Evolutionary conservation across 352 stramenopile genomes (phyloP).

Genomic region (Thalassiosira ordinaria): DNA sequence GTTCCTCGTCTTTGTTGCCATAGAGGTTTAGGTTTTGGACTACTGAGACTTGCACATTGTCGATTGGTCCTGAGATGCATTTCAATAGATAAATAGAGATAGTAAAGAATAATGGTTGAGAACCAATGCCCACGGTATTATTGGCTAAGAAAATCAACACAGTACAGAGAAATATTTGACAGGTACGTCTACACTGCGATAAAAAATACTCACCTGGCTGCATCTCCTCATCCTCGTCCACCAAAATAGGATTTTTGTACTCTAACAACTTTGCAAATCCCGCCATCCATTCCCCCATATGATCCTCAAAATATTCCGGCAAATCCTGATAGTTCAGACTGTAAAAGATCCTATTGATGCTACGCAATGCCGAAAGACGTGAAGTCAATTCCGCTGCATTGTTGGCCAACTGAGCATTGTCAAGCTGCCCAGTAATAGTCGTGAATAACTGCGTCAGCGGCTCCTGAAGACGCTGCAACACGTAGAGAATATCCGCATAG

Average conservation of each 20-base stretch:
- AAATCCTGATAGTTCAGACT: conserved; percentile 98
- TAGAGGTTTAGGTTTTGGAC: conserved; percentile 98
- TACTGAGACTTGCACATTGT: conserved; percentile 93
- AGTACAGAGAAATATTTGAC: too few species aligned
- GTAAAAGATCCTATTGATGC: conserved; percentile 97
- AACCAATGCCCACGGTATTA: too few species aligned
- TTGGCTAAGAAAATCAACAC: too few species aligned
- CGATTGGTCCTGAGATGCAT: conserved; percentile 88
- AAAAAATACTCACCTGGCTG: conserved; percentile 55
- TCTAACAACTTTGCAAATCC: conserved; percentile 94
- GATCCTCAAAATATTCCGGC: conserved; percentile 99
- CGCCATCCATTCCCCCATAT: conserved; percentile 96
- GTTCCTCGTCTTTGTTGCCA: conserved; percentile 98
- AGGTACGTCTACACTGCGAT: too few species aligned
- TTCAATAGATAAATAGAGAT: too few species aligned
- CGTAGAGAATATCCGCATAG: conserved; percentile 95
- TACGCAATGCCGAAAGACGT: conserved; percentile 86
- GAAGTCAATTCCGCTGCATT: conserved; percentile 52
- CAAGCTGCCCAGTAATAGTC: conserved; percentile 43
- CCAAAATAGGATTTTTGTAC: conserved; percentile 93
- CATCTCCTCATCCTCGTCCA: conserved; percentile 91
- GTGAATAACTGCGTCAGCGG: conserved; percentile 85
- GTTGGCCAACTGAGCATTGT: conserved; percentile 44
- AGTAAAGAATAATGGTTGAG: too few species aligned
- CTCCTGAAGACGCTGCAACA: conserved; percentile 91